Evolutionary conservation across 2,329 filamentous ascomycete species (phyloP).

Genomic region (Ophiostoma quercus): DNA sequence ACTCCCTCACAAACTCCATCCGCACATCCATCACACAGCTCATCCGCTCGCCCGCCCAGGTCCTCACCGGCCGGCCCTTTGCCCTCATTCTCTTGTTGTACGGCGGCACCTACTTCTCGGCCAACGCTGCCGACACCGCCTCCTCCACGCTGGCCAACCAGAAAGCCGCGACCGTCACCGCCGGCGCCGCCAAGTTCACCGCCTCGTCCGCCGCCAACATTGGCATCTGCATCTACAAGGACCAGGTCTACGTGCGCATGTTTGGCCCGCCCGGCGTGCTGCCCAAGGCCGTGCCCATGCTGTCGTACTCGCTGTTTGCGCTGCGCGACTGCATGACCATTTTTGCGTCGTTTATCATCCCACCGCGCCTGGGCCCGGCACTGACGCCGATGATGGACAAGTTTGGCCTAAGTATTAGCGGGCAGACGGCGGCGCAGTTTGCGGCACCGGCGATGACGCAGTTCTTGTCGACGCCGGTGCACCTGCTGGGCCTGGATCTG

Average conservation of each 20-base stretch:
- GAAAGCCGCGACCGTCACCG: conserved; percentile 58
- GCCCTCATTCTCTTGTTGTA: conserved; percentile 70
- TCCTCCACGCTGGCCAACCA: conserved; percentile 54
- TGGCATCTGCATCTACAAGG: conserved; percentile 81
- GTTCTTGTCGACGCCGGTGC: conserved; percentile 73
- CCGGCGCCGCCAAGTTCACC: conserved; percentile 74
- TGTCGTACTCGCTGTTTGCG: conserved; percentile 74
- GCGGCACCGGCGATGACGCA: conserved; percentile 73
- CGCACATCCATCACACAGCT: conserved; percentile 53
- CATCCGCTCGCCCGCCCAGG: conserved; percentile 53
- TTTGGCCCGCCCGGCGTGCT: conserved; percentile 60
- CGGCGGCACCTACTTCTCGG: conserved; percentile 81
- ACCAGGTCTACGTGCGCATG: conserved; percentile 75
- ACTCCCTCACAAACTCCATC: conserved; percentile 55
- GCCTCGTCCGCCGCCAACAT: conserved; percentile 79
- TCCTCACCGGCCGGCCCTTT: conserved; percentile 62
- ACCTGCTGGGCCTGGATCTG: conserved; percentile 77
- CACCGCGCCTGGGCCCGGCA: conserved; percentile 66
- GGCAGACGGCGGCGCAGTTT: conserved; percentile 70
- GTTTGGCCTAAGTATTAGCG: conserved; percentile 37
- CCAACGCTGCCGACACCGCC: conserved; percentile 79
- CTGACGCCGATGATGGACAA: conserved; percentile 49
- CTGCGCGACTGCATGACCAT: conserved; percentile 81
- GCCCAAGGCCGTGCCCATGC: conserved; percentile 56
- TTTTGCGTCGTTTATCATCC: conserved; percentile 88